Conservation (phyloP, 108 stramenopile species). For the Nitzschia sp. region DNA sequence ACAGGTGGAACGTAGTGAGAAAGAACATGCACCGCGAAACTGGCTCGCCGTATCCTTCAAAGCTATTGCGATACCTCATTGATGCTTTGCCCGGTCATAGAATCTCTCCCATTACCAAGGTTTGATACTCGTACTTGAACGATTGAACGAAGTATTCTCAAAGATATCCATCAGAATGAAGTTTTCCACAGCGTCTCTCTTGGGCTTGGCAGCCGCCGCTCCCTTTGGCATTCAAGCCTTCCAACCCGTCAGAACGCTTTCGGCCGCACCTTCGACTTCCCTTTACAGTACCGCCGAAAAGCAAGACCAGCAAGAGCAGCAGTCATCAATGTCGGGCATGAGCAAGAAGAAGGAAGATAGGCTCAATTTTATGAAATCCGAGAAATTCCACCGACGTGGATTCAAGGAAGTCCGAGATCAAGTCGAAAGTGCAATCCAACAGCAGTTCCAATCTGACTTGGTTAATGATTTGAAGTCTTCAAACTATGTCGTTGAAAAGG, state of each 20-base stretch:
- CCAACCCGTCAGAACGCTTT: not conserved
- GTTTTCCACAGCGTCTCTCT: not conserved
- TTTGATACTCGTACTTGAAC: too few species aligned
- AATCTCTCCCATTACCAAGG: too few species aligned
- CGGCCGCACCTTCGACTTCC: not conserved
- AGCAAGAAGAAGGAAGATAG: slow-evolving; percentile 72
- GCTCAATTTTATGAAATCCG: slow-evolving; percentile 72
- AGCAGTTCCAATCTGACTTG: slow-evolving; percentile 70
- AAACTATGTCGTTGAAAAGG: slow-evolving; percentile 72
- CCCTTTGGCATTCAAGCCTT: not conserved
- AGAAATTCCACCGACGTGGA: slow-evolving; percentile 79
- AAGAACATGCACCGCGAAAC: too few species aligned
- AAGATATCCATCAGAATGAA: too few species aligned
- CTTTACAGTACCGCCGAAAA: slow-evolving; percentile 23
- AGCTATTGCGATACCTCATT: too few species aligned
- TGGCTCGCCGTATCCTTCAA: too few species aligned
- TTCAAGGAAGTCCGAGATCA: slow-evolving; percentile 85
- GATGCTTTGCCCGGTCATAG: too few species aligned
- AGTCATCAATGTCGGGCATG: slow-evolving; percentile 9
- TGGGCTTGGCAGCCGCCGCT: slow-evolving; percentile 3
- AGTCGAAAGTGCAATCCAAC: slow-evolving; percentile 74
- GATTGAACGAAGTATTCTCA: too few species aligned
- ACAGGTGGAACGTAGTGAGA: too few species aligned
- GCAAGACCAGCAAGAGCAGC: slow-evolving; percentile 12
- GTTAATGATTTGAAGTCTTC: slow-evolving; percentile 75